A percentile compares a stretch with the other conserved stretches of the same genome.
phyloP scores from a whole-genome alignment of 371 early-diverging fungal species.

The Lichtheimia ramosa region DNA sequence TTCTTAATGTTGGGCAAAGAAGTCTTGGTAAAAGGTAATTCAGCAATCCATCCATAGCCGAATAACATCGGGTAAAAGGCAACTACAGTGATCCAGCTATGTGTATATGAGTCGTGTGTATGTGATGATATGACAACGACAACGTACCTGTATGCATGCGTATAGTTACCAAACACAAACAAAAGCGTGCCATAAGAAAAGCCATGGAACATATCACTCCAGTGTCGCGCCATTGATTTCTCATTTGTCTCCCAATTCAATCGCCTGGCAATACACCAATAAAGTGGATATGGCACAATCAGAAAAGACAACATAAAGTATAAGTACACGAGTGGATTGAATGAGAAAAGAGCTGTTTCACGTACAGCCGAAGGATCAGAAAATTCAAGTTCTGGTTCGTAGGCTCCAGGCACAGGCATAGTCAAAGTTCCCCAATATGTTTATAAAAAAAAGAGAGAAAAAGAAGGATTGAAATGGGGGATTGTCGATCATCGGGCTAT shows the following conservation, averaged over 20 bases:
- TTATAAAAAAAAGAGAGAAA: constrained; percentile 5
- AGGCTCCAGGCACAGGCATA: constrained; percentile 17
- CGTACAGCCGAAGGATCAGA: constrained; percentile 15
- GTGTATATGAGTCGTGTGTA: not conserved
- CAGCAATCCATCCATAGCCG: constrained; percentile 65
- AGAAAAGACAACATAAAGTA: constrained; percentile 58
- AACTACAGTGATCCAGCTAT: constrained; percentile 69
- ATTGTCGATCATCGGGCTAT: not conserved
- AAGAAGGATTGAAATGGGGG: not conserved
- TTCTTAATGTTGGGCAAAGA: constrained; percentile 67
- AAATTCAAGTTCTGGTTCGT: constrained; percentile 23
- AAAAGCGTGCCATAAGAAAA: constrained; percentile 65
- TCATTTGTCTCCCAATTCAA: constrained; percentile 67
- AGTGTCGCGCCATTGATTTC: constrained; percentile 66
- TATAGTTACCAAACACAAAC: constrained; percentile 84
- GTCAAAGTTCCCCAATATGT: not conserved
- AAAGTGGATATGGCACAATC: constrained; percentile 58
- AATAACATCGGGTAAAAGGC: constrained; percentile 77
- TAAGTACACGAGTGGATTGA: constrained; percentile 52
- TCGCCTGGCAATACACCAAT: constrained; percentile 54
- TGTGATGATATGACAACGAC: not conserved
- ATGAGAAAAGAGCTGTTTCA: constrained; percentile 42
- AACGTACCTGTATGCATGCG: constrained; percentile 62
- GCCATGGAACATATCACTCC: constrained; percentile 59
- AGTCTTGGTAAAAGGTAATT: constrained; percentile 71